Conservation (phyloP, 169 alveolate genomes). For the Babesia bovis region DNA sequence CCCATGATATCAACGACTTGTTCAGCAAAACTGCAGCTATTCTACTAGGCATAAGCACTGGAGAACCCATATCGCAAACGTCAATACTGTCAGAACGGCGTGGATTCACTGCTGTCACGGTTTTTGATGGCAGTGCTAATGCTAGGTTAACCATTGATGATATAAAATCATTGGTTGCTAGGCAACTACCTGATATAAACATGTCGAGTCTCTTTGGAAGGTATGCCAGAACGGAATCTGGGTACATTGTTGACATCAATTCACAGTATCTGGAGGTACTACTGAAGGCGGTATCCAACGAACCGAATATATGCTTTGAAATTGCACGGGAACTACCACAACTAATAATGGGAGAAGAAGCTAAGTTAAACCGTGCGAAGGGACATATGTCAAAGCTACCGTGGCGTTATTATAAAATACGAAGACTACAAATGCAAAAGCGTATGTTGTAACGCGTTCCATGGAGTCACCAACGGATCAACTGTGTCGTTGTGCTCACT, state of each 20-base stretch:
- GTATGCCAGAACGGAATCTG: conserved; percentile 24
- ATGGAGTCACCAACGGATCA: background rate
- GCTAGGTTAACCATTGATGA: conserved; percentile 4
- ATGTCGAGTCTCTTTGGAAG: conserved; percentile 12
- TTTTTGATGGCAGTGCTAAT: conserved; percentile 22
- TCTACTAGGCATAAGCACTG: conserved; percentile 5
- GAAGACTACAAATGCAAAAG: conserved; percentile 28
- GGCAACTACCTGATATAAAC: conserved; percentile 3
- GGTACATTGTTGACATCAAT: conserved; percentile 46
- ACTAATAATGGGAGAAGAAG: conserved; percentile 11
- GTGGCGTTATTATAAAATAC: conserved; percentile 27
- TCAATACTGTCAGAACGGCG: conserved; percentile 41
- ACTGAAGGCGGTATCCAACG: conserved; percentile 8
- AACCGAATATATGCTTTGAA: conserved; percentile 33
- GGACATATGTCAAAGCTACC: conserved; percentile 39
- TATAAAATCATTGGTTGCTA: conserved; percentile 7
- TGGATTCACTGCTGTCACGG: conserved; percentile 53
- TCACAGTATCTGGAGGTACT: conserved; percentile 10
- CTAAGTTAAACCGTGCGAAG: background rate
- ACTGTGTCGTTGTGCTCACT: background rate
- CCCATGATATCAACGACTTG: conserved; percentile 14
- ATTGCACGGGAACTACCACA: conserved; percentile 18
- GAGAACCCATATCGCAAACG: background rate
- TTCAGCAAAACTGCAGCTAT: conserved; percentile 5
- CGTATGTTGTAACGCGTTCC: conserved; percentile 28